A percentile compares a stretch with the other conserved stretches of the same genome.
These are phyloP conservation scores for Penicillium cosmopolitanum DNA, from an alignment of 495 filamentous ascomycete species.

Conservation along the genomic window DNA sequence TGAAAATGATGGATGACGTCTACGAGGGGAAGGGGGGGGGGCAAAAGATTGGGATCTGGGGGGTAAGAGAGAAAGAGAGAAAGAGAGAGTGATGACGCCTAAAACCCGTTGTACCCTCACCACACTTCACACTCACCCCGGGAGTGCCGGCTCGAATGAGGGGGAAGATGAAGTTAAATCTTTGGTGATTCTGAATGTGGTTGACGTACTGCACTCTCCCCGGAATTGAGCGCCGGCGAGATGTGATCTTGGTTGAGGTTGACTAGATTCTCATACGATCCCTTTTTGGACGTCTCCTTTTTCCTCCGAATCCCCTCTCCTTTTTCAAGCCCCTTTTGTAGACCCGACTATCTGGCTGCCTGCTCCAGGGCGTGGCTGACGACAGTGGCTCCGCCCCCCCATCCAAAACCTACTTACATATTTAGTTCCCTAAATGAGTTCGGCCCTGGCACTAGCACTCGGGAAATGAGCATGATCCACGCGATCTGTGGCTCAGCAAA, in stretches of 20 bases:
- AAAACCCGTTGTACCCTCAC: conserved; percentile 9
- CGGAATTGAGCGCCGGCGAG: conserved; percentile 19
- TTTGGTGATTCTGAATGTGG: conserved; percentile 12
- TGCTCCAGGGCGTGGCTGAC: conserved; percentile 24
- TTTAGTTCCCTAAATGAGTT: background rate
- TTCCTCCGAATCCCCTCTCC: background rate
- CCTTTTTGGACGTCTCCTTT: background rate
- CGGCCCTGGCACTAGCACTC: conserved; percentile 1
- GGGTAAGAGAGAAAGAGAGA: conserved; percentile 7
- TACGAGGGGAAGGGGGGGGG: conserved; percentile 20
- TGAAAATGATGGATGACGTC: conserved; percentile 27
- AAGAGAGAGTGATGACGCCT: conserved; percentile 24
- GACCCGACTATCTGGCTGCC: conserved; percentile 20
- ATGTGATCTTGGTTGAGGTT: background rate
- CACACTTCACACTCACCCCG: conserved; percentile 8
- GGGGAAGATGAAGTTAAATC: conserved; percentile 19
- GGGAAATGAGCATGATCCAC: conserved; percentile 14
- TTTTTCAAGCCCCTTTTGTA: conserved; percentile 1
- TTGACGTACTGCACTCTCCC: conserved; percentile 29
- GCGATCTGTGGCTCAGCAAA: conserved; percentile 20
- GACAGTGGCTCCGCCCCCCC: conserved; percentile 20
- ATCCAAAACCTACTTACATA: background rate
- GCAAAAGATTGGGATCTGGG: conserved; percentile 14
- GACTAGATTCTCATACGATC: background rate
- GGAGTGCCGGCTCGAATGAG: conserved; percentile 19